Evolutionary conservation across 2,329 filamentous ascomycete genomes (phyloP), one percentile per base, ranked within the genome.

Genomic region (Cryphonectria japonica): DNA sequence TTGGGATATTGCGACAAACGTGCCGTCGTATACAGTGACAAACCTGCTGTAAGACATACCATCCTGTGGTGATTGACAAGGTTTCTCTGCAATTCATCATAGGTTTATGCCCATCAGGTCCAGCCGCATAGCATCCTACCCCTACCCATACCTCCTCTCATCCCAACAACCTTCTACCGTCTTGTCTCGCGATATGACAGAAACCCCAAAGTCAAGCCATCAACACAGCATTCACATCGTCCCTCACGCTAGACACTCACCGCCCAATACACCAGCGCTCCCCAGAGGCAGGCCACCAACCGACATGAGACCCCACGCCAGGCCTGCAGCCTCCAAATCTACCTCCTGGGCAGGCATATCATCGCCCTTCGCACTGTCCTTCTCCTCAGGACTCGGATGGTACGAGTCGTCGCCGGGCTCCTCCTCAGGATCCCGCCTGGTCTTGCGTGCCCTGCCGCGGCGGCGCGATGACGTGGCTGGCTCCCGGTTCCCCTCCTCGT

Each of bases 321-420:
- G 77, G 8, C 84, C 81, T 2, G 82, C 82, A 13, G 82, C 78
- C 73, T 87, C 85, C 82, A 83, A 83, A 72, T 85, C 84, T 43
- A 82, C 76, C 14, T 82, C 83, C 14, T 78, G 76, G 11, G 79
- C 77, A 0, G 80, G 80, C n/a, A 83, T 69, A 41, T 80, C 75
- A 72, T 86, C 85, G 0, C 83, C 84, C 74, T 85, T 80, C 1
- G 77, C 76, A 0, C 76, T 74, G 16, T 74, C 75, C 22, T 74
- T 76, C 62, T 81, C 81, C 7, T 76, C 75, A 5, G 80, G 76
- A 1, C 77, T 78, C 3, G 83, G 80, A 67, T 82, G 73, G 72
- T 86, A 85, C 0, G 79, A 76, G 41, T 76, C 72, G 34, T 83
- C 80, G n/a, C 72, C 75, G 2, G 69, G 67, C 5, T 54, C 72